These are phyloP conservation scores for Lactifluus hygrophoroides DNA, from an alignment of 768 basidiomycete species.

Conservation along the genomic window DNA sequence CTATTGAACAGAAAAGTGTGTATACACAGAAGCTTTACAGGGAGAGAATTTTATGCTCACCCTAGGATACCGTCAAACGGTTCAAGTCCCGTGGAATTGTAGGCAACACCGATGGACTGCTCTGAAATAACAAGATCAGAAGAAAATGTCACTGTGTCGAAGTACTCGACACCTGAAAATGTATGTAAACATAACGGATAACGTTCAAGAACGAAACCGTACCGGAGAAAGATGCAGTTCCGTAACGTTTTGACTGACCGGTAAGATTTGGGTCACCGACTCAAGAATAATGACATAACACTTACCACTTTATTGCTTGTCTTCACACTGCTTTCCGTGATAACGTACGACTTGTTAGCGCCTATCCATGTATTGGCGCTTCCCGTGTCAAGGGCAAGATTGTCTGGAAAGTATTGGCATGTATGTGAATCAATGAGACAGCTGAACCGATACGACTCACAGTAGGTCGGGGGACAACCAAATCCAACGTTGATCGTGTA, in stretches of 20 bases:
- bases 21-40: not conserved
- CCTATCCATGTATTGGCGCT: constrained; percentile 6
- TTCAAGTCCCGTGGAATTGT: constrained; percentile 21
- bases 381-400: not conserved
- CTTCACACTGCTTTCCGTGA: not conserved
- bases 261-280: not conserved
- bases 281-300: not conserved
- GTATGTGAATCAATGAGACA: not conserved
- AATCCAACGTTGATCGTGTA: constrained; percentile 45
- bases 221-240: constrained; percentile 3
- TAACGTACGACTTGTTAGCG: not conserved
- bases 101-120: constrained; percentile 34
- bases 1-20: constrained; percentile 16
- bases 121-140: constrained; percentile 17
- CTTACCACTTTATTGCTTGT: not conserved
- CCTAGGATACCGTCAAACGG: constrained; percentile 35
- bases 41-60: not conserved
- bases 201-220: not conserved
- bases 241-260: not conserved
- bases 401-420: not conserved
- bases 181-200: not conserved
- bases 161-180: not conserved
- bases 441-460: not conserved
- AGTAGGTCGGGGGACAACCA: constrained; percentile 39
- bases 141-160: not conserved